A percentile compares a stretch with the other conserved stretches of the same genome.
Evolutionary conservation across 257 asterid genomes (phyloP).

Genomic region (Ilex aquifolium): DNA sequence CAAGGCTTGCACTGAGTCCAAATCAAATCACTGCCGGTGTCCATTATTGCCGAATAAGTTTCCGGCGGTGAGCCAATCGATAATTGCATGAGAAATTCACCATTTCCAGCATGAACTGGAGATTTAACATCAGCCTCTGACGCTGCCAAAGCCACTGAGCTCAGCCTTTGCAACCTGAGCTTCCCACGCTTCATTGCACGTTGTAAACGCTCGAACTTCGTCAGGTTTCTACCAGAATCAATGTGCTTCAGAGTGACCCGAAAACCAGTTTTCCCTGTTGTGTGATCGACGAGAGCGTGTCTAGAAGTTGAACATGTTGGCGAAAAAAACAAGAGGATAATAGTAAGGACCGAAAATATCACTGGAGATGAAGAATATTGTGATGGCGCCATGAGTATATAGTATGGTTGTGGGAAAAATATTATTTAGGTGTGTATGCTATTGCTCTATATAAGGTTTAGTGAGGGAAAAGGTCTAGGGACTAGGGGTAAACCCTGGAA

Average conservation of each 20-base stretch:
- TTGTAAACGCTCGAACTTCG: constrained; percentile 48
- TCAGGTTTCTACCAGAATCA: constrained; percentile 51
- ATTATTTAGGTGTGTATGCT: too few species aligned
- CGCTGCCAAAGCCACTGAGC: constrained; percentile 33
- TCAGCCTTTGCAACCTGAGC: constrained; percentile 39
- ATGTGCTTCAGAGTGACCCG: constrained; percentile 46
- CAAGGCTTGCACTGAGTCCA: constrained; percentile 82
- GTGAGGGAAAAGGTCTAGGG: background rate
- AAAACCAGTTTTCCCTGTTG: constrained; percentile 34
- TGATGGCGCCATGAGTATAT: constrained; percentile 17
- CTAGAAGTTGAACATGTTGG: constrained; percentile 40
- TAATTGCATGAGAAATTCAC: constrained; percentile 72
- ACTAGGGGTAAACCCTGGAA: background rate
- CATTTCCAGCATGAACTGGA: constrained; percentile 66
- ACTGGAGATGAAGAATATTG: constrained; percentile 2
- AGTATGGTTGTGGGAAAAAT: too few species aligned
- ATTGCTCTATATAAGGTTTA: background rate
- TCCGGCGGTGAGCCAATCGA: constrained; percentile 60
- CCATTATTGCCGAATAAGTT: constrained; percentile 53
- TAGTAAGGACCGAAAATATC: constrained; percentile 9
- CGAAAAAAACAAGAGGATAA: constrained; percentile 20
- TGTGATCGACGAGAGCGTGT: constrained; percentile 11
- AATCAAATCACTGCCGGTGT: constrained; percentile 64
- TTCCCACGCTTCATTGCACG: constrained; percentile 68
- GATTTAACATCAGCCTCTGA: constrained; percentile 34